Conservation (phyloP, 2,329 filamentous ascomycete species). For the Aspergillus unguis region DNA sequence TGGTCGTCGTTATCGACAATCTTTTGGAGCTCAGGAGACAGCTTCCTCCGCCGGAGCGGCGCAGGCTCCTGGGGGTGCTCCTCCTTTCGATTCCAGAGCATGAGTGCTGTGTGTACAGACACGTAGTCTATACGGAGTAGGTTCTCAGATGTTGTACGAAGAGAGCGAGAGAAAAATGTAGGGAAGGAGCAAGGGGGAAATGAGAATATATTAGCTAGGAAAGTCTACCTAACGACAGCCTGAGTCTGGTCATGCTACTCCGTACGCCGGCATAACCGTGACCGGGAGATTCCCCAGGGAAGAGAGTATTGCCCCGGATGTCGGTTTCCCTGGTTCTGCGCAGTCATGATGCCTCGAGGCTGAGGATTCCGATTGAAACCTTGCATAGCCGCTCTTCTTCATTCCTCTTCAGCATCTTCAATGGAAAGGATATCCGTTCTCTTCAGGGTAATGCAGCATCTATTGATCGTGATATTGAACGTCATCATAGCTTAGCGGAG, state of each 20-base stretch:
- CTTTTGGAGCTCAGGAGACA: constrained; percentile 55
- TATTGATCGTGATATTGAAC: too few relatives aligned
- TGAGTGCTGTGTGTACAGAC: constrained; percentile 4
- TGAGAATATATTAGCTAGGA: neutral
- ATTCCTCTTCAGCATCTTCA: neutral
- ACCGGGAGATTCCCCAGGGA: constrained; percentile 20
- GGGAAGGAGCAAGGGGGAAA: neutral
- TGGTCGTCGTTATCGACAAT: constrained; percentile 63
- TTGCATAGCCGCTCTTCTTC: neutral
- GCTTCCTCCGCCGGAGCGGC: constrained; percentile 45
- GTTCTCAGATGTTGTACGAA: neutral
- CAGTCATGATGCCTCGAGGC: neutral
- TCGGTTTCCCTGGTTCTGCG: constrained; percentile 12
- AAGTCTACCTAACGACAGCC: constrained; percentile 7
- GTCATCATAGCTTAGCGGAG: neutral
- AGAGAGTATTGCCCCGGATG: constrained; percentile 24
- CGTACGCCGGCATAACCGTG: constrained; percentile 4
- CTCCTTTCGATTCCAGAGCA: constrained; percentile 29
- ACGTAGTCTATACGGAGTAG: neutral
- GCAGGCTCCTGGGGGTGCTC: constrained; percentile 18
- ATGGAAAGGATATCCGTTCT: neutral
- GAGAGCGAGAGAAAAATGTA: neutral
- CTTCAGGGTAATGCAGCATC: too few relatives aligned
- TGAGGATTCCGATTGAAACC: neutral
- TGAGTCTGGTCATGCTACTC: neutral